Percentiles rank a stretch among this genome's conserved stretches.
Conservation (phyloP, 768 basidiomycete genomes). For the Mrakia hoshinonis region DNA sequence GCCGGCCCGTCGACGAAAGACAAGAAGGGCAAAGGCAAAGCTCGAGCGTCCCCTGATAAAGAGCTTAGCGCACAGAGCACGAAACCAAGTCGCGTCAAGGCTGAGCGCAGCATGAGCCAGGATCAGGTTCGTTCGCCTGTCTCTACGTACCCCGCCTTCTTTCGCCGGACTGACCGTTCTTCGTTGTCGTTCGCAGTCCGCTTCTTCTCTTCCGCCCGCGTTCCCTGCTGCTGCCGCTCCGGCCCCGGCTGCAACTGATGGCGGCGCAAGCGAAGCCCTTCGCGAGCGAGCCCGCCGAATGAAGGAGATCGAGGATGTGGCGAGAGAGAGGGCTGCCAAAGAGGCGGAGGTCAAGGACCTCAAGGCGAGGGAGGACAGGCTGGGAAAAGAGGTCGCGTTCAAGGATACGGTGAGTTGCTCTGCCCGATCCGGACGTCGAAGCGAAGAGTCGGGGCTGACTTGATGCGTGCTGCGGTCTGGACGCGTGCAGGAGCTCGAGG, state of each 20-base stretch:
- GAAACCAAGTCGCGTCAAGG: background rate
- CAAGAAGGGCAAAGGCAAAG: conserved; percentile 1
- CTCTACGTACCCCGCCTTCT: too few relatives aligned
- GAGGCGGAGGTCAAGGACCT: conserved; percentile 7
- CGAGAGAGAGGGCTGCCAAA: conserved; percentile 9
- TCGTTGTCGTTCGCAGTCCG: background rate
- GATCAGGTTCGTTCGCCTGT: background rate
- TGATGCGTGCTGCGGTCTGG: background rate
- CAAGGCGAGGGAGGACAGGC: background rate
- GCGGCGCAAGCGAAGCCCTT: background rate
- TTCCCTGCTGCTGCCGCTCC: background rate
- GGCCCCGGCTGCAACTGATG: background rate
- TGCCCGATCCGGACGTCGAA: background rate
- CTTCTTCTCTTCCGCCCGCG: background rate
- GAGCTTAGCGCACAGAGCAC: background rate
- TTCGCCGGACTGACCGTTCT: too few relatives aligned
- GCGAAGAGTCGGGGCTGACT: background rate
- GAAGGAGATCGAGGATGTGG: conserved; percentile 19
- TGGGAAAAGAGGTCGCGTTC: conserved; percentile 18
- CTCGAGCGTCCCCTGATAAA: background rate
- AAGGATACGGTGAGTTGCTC: conserved; percentile 16
- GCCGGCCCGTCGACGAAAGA: background rate
- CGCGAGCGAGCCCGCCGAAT: conserved; percentile 15
- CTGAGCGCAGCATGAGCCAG: background rate
- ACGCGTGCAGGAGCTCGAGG: conserved; percentile 1